Base-by-base conservation (phyloP, 306 rosid species). In the Glycine soja region DNA sequence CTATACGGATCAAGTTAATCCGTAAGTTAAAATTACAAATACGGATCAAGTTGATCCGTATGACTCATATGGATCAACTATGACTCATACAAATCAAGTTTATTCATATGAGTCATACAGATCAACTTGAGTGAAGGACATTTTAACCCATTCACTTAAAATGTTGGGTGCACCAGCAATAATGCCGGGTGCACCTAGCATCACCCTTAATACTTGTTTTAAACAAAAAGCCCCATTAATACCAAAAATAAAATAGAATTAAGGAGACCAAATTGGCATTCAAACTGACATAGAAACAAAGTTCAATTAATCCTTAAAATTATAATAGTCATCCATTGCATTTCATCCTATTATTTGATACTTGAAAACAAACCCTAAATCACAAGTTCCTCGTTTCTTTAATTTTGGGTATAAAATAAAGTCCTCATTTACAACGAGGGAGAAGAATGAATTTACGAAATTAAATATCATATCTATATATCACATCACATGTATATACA, bases 351-450 rank as follows among this genome's bases (percentile, higher is more conserved):
- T 43, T 68, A 10, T 43, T 1, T n/a, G 15, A 45, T 45, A 15
- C 74, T 45, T 56, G 9, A 42, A 18, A 19, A 24, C 18, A 46
- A 45, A 3, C 38, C 11, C 2, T 11, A 70, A 69, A 19, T 24
- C 15, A 79, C 40, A 48, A 57, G 47, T 46, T 47, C 12, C 11
- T 36, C 42, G 24, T 43, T 5, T 69, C 16, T 70, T 14, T 59
- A 57, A 52, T 40, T 24, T 59, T 47, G 24, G 34, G 67, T 43
- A 63, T 19, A 48, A 72, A 24, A 65, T 47, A 19, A 15, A 34
- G 36, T 74, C 68, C 54, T 56, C 83, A 66, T 65, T 53, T 71
- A 82, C 77, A 62, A 83, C 19, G 6, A 72, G 34, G 70, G 54
- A 72, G 57, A 64, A 78, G 57, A 64, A 78, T 54, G 65, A 72